phyloP scores from a whole-genome alignment of 2,329 filamentous ascomycete genomes.

The Cadophora malorum region DNA sequence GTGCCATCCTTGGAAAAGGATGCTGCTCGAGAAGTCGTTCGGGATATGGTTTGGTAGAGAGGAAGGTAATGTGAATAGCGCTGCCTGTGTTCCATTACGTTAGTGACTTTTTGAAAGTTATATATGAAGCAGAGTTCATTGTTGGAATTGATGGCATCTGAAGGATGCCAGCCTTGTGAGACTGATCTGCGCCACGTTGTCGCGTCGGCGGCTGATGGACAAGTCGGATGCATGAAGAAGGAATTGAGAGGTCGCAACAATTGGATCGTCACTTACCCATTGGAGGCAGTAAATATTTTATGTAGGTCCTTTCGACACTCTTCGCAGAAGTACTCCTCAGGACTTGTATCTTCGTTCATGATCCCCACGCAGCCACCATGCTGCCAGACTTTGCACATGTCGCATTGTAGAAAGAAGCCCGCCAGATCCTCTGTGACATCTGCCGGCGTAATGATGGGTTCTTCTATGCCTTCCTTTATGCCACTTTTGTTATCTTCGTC shows the following conservation, averaged over 20 bases:
- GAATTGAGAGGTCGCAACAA: slow-evolving; percentile 33
- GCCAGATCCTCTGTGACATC: slow-evolving; percentile 76
- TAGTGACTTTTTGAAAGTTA: slow-evolving; percentile 44
- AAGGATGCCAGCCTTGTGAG: slow-evolving; percentile 44
- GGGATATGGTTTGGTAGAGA: slow-evolving; percentile 59
- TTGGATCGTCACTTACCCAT: slow-evolving; percentile 72
- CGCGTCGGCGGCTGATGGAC: slow-evolving; percentile 42
- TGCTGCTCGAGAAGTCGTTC: slow-evolving; percentile 64
- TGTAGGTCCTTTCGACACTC: slow-evolving; percentile 91
- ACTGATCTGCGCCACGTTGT: slow-evolving; percentile 45
- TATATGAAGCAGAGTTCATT: slow-evolving; percentile 25
- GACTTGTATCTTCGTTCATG: slow-evolving; percentile 89
- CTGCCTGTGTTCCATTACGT: slow-evolving; percentile 57
- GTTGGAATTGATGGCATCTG: slow-evolving; percentile 28
- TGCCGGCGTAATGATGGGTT: slow-evolving; percentile 61
- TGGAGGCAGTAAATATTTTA: slow-evolving; percentile 77
- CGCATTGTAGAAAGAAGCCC: slow-evolving; percentile 97
- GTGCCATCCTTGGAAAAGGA: slow-evolving; percentile 69
- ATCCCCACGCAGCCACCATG: slow-evolving; percentile 98
- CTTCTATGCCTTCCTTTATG: slow-evolving; percentile 63
- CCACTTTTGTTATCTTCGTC: slow-evolving; percentile 60
- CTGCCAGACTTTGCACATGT: slow-evolving; percentile 98
- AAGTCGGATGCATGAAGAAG: slow-evolving; percentile 32
- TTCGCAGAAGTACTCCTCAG: slow-evolving; percentile 98
- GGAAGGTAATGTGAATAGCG: slow-evolving; percentile 71